Evolutionary conservation across 2,329 filamentous ascomycete species (phyloP).

Genomic region (Diaporthe ampelina): DNA sequence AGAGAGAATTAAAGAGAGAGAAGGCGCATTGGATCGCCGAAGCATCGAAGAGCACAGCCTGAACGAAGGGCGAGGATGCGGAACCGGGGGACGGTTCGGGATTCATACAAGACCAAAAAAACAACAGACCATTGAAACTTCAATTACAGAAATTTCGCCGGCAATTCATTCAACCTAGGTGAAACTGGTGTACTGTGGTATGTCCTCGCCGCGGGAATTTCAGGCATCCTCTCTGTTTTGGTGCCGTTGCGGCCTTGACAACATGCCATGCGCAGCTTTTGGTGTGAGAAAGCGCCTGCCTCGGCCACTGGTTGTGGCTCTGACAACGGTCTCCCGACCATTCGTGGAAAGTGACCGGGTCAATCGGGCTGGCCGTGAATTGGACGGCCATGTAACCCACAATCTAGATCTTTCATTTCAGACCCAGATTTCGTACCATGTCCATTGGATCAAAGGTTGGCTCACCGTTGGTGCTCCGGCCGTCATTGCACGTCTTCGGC

Average conservation of each 20-base stretch:
- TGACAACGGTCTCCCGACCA: slow-evolving; percentile 14
- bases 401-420: slow-evolving; percentile 22
- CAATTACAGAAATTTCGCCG: background rate
- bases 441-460: background rate
- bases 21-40: slow-evolving; percentile 47
- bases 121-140: background rate
- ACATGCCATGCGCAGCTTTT: background rate
- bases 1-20: slow-evolving; percentile 46
- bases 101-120: background rate
- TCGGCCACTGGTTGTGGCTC: background rate
- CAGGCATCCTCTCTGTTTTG: background rate
- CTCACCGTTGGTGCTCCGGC: slow-evolving; percentile 10
- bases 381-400: slow-evolving; percentile 26
- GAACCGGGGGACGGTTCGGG: background rate
- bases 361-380: slow-evolving; percentile 23
- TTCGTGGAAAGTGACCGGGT: background rate
- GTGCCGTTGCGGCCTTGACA: background rate
- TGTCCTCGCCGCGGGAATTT: background rate
- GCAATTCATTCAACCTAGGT: background rate
- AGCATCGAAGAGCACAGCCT: slow-evolving; percentile 36
- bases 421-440: slow-evolving; percentile 7
- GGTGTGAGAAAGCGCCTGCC: background rate
- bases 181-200: too few relatives aligned
- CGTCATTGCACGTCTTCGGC: slow-evolving; percentile 10
- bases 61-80: background rate